phyloP scores from a whole-genome alignment of 139 green algal genomes.

The Zygnema cylindricum region DNA sequence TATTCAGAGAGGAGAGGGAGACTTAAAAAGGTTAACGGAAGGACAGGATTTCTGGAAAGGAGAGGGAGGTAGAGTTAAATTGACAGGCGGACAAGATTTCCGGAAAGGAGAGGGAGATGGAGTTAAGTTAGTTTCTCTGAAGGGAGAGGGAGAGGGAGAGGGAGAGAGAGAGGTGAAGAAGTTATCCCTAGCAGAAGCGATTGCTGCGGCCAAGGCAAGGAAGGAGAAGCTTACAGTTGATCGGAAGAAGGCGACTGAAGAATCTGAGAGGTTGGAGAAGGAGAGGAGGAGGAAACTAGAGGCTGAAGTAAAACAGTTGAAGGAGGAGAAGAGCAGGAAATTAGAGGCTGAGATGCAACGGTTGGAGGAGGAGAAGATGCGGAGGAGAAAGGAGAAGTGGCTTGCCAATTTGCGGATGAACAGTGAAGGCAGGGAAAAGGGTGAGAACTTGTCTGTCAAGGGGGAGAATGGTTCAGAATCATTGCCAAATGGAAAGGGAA shows the following conservation, averaged over 20 bases:
- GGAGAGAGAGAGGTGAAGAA: not conserved
- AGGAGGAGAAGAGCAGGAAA: no score
- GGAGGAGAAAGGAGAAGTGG: no score
- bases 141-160: not conserved
- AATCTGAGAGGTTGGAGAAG: not conserved
- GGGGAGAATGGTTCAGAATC: not conserved
- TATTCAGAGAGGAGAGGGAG: not conserved
- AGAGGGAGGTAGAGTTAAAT: not conserved
- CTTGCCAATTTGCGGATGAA: no score
- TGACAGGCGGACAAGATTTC: not conserved
- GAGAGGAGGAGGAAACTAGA: not conserved
- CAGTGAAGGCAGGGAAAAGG: no score
- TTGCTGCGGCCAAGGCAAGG: not conserved
- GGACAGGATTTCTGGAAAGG: conserved; percentile 19
- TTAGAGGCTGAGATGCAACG: no score
- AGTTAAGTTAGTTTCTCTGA: not conserved
- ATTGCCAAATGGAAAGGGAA: not conserved
- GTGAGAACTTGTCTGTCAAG: not conserved
- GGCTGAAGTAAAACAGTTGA: not conserved
- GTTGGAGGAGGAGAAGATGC: no score
- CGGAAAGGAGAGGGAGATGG: not conserved
- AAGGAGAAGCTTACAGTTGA: not conserved
- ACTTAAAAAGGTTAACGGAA: conserved; percentile 18
- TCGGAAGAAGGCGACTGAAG: not conserved
- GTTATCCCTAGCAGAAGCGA: not conserved